Conservation (phyloP, 805 yeast genomes). For the Candida fluviatilis region DNA sequence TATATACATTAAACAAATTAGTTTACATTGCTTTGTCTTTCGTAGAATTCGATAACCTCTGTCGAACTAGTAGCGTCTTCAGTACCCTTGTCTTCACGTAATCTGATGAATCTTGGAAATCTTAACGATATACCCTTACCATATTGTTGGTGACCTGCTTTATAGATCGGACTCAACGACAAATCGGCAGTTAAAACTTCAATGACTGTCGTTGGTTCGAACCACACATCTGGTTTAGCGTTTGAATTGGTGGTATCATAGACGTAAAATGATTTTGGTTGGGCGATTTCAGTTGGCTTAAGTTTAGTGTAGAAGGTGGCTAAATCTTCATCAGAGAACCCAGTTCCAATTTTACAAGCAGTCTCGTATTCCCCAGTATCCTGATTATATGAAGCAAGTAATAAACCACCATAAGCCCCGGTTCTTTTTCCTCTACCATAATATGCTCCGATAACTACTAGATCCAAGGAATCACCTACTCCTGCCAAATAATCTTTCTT, state of each 20-base stretch:
- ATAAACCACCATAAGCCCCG: slow-evolving; percentile 90
- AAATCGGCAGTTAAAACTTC: slow-evolving; percentile 91
- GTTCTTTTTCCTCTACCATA: slow-evolving; percentile 93
- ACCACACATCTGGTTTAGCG: slow-evolving; percentile 90
- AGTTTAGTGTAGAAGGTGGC: slow-evolving; percentile 55
- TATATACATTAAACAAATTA: no score
- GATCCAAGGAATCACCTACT: slow-evolving; percentile 90
- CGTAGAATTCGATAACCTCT: slow-evolving; percentile 80
- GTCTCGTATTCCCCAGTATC: slow-evolving; percentile 93
- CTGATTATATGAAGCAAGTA: slow-evolving; percentile 84
- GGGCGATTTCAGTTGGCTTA: slow-evolving; percentile 59
- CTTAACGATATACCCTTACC: slow-evolving; percentile 85
- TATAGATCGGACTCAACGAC: slow-evolving; percentile 82
- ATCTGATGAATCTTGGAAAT: slow-evolving; percentile 80
- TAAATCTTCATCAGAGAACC: slow-evolving; percentile 82
- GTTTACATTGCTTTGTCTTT: slow-evolving; percentile 53
- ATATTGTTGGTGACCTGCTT: slow-evolving; percentile 69
- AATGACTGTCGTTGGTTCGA: slow-evolving; percentile 78
- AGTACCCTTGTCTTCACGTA: slow-evolving; percentile 80
- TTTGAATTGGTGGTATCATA: slow-evolving; percentile 58
- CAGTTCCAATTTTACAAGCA: slow-evolving; percentile 96
- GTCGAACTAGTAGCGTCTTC: slow-evolving; percentile 86
- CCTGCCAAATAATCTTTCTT: slow-evolving; percentile 95
- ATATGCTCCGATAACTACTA: slow-evolving; percentile 92
- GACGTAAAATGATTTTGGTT: slow-evolving; percentile 64